These are phyloP conservation scores for Tylopilus cervinicoccineus DNA, from an alignment of 768 basidiomycete genomes.

Conservation along the genomic window DNA sequence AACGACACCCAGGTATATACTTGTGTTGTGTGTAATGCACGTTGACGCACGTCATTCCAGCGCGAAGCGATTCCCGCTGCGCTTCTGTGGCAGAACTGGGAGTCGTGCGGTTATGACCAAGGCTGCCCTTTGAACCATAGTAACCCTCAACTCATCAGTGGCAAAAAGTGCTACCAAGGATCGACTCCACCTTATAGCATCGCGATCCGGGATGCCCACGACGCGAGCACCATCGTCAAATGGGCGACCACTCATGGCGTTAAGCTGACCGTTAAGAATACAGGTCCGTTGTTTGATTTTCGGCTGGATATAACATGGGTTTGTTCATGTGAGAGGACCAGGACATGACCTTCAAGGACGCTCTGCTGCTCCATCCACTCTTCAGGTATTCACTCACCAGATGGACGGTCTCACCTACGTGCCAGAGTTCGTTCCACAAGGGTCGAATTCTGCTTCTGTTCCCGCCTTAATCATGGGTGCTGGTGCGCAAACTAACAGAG, in stretches of 20 bases:
- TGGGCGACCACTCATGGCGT: slow-evolving; percentile 19
- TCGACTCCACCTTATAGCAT: slow-evolving; percentile 20
- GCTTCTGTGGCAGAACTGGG: slow-evolving; percentile 24
- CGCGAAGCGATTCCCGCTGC: slow-evolving; percentile 18
- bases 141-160: slow-evolving; percentile 14
- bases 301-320: neutral
- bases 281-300: slow-evolving; percentile 9
- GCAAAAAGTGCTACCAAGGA: slow-evolving; percentile 16
- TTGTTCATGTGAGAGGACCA: neutral
- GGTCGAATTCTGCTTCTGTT: slow-evolving; percentile 12
- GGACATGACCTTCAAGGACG: slow-evolving; percentile 23
- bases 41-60: neutral
- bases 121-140: slow-evolving; percentile 19
- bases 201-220: slow-evolving; percentile 14
- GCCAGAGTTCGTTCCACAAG: slow-evolving; percentile 17
- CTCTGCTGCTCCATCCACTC: slow-evolving; percentile 21
- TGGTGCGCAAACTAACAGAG: slow-evolving; percentile 10
- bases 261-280: slow-evolving; percentile 23
- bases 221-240: slow-evolving; percentile 17
- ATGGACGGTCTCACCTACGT: slow-evolving; percentile 12
- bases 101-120: slow-evolving; percentile 14
- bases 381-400: slow-evolving; percentile 22
- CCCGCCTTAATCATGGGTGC: slow-evolving; percentile 20
- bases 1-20: slow-evolving; percentile 12
- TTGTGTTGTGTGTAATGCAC: neutral